These are phyloP conservation scores for Solanum megistacrolobum DNA, from an alignment of 257 asterid species.

Conservation along the genomic window DNA sequence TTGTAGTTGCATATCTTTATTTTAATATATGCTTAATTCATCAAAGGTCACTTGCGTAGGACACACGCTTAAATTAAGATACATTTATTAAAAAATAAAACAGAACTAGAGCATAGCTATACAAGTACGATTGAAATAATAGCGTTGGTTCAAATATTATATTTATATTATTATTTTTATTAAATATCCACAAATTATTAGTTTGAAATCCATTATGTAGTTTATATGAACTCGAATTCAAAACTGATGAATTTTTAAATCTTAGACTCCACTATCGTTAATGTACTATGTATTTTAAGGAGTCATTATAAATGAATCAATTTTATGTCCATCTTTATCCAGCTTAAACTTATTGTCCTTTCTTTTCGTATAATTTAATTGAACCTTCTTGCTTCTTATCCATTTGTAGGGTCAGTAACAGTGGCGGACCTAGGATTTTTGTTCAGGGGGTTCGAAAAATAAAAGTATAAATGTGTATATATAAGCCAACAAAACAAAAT, in stretches of 20 bases:
- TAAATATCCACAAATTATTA: not conserved
- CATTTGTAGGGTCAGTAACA: too few species aligned
- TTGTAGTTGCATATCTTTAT: not conserved
- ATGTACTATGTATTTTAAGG: not conserved
- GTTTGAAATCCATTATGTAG: not conserved
- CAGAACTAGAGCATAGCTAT: not conserved
- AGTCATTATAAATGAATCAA: not conserved
- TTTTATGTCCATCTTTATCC: not conserved
- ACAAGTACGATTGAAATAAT: not conserved
- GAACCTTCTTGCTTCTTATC: not conserved
- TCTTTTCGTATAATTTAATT: not conserved
- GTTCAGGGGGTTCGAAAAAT: too few species aligned
- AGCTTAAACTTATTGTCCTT: too few species aligned
- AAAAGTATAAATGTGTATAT: too few species aligned
- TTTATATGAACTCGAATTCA: accelerated
- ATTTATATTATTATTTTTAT: not conserved
- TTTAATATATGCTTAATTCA: not conserved
- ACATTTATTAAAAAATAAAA: not conserved
- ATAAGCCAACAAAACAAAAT: too few species aligned
- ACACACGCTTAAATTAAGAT: not conserved
- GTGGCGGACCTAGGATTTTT: too few species aligned
- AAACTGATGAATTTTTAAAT: not conserved
- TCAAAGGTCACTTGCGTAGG: not conserved
- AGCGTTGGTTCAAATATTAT: not conserved
- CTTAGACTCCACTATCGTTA: accelerated